Conservation (phyloP, 305 asterid species). For the Ajuga reptans region DNA sequence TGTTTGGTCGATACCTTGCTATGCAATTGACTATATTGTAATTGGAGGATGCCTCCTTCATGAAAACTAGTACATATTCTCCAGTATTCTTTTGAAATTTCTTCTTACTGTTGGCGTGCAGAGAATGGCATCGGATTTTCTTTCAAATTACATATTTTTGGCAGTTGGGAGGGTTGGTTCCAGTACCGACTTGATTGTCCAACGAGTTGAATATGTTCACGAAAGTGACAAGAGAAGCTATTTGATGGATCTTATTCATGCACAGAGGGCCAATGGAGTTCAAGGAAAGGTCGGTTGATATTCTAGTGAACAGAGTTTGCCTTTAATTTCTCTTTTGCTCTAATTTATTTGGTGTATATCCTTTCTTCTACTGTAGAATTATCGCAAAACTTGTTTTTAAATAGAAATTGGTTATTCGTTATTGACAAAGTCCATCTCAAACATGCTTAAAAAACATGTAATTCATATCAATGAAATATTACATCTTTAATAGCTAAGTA, state of each 20-base stretch:
- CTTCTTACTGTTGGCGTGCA: conserved; percentile 30
- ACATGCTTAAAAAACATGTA: too few species aligned
- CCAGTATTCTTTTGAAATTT: background rate
- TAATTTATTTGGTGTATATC: too few species aligned
- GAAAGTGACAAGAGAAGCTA: conserved; percentile 68
- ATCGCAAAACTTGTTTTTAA: too few species aligned
- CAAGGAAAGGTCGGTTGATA: conserved; percentile 44
- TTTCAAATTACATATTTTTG: conserved; percentile 73
- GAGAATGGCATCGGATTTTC: conserved; percentile 89
- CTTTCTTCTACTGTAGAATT: too few species aligned
- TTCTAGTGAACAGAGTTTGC: background rate
- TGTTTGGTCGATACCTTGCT: background rate
- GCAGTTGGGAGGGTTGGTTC: conserved; percentile 89
- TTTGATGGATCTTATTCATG: conserved; percentile 89
- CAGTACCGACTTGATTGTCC: conserved; percentile 67
- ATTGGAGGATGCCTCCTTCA: too few species aligned
- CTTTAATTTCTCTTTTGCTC: too few species aligned
- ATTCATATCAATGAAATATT: too few species aligned
- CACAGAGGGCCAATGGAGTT: conserved; percentile 55
- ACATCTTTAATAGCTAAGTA: too few species aligned
- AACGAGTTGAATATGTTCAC: conserved; percentile 66
- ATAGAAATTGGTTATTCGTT: too few species aligned
- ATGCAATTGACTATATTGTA: too few species aligned
- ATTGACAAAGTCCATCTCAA: too few species aligned
- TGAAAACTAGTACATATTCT: too few species aligned